Percentiles rank a stretch among this genome's conserved stretches.
These are phyloP conservation scores for Saksenaea vasiformis DNA, from an alignment of 371 early-diverging fungal species.

Conservation along the genomic window DNA sequence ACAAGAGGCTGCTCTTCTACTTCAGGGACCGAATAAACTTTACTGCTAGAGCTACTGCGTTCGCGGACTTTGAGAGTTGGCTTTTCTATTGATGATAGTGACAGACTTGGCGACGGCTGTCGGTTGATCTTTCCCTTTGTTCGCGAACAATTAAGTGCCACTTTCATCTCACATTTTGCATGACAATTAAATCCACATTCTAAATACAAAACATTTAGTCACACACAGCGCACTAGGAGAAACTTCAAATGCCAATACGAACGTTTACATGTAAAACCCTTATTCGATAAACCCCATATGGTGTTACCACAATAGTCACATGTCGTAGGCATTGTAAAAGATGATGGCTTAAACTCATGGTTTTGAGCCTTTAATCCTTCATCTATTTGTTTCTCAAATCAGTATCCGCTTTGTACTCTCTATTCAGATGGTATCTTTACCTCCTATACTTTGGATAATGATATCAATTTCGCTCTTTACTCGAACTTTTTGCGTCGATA, in stretches of 20 bases:
- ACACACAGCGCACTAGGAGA: not conserved
- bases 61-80: conserved; percentile 4
- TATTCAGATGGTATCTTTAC: conserved; percentile 26
- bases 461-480: conserved; percentile 59
- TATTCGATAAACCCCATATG: conserved; percentile 78
- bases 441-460: conserved; percentile 62
- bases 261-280: conserved; percentile 76
- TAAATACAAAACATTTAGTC: conserved; percentile 6
- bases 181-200: conserved; percentile 88
- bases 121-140: conserved; percentile 62
- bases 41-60: not conserved
- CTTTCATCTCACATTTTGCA: conserved; percentile 86
- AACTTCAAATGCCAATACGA: not conserved
- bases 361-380: conserved; percentile 48
- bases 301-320: conserved; percentile 78
- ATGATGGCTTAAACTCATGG: conserved; percentile 74
- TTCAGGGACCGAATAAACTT: not conserved
- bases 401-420: not conserved
- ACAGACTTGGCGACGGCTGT: conserved; percentile 8
- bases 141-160: conserved; percentile 73
- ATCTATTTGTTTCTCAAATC: conserved; percentile 25
- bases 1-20: not conserved
- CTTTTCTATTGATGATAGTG: not conserved
- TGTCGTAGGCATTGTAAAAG: conserved; percentile 79
- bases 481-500: conserved; percentile 53